Conservation (phyloP, 441 rosid species). For the Dalechampia spathulata region DNA sequence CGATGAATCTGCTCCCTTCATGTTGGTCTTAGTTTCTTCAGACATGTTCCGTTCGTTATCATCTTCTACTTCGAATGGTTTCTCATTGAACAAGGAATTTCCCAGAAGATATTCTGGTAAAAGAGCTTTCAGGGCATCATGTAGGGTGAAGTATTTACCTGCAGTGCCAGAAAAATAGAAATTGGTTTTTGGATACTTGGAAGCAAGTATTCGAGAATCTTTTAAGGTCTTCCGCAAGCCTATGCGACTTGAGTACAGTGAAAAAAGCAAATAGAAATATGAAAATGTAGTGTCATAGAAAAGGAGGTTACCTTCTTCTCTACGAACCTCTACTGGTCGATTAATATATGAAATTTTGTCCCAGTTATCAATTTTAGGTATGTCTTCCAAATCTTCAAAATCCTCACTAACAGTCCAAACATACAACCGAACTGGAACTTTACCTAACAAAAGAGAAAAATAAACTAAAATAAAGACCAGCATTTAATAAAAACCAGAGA, state of each 20-base stretch:
- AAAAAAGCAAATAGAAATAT: no score
- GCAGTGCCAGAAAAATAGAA: constrained; percentile 15
- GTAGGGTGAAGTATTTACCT: constrained; percentile 67
- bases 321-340: constrained; percentile 60
- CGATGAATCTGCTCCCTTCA: constrained; percentile 12
- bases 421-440: constrained; percentile 81
- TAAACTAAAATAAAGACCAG: no score
- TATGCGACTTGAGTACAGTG: no score
- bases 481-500: no score
- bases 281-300: no score
- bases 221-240: neutral
- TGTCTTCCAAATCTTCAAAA: constrained; percentile 65
- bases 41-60: constrained; percentile 26
- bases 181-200: neutral
- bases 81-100: constrained; percentile 13
- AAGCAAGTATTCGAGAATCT: neutral
- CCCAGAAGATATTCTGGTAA: constrained; percentile 44
- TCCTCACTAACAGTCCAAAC: constrained; percentile 45
- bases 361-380: constrained; percentile 62
- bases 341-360: constrained; percentile 73
- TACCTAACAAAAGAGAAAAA: constrained; percentile 35
- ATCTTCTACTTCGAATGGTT: constrained; percentile 17
- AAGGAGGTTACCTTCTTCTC: constrained; percentile 72
- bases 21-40: constrained; percentile 22
- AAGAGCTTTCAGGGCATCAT: constrained; percentile 54